phyloP scores from a whole-genome alignment of 1,284 basidiomycete species.

The Heterobasidion irregulare region DNA sequence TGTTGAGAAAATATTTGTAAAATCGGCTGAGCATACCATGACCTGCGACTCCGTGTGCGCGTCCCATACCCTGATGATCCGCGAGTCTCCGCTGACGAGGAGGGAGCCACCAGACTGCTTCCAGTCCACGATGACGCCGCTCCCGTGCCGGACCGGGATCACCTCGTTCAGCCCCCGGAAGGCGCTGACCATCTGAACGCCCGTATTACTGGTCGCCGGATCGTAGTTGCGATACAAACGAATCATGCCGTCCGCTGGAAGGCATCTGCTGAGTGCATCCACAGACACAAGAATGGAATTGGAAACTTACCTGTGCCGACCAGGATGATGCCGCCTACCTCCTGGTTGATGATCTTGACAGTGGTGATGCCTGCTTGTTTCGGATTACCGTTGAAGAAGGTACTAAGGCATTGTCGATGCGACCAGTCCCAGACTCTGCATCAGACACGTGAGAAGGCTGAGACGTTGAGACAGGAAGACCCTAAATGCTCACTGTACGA shows the following conservation, averaged over 20 bases:
- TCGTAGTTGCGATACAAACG: slow-evolving; percentile 91
- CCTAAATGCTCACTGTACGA: slow-evolving; percentile 62
- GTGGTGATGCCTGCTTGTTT: slow-evolving; percentile 80
- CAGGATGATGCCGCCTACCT: slow-evolving; percentile 86
- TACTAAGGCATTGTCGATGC: slow-evolving; percentile 64
- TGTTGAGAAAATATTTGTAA: neutral
- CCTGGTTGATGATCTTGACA: slow-evolving; percentile 93
- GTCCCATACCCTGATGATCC: slow-evolving; percentile 91
- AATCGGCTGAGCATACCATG: slow-evolving; percentile 41
- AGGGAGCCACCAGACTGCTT: slow-evolving; percentile 84
- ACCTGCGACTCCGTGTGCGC: slow-evolving; percentile 85
- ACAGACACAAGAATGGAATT: neutral
- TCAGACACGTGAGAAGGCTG: neutral
- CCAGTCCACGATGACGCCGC: slow-evolving; percentile 90
- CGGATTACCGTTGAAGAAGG: slow-evolving; percentile 88
- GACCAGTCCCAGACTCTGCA: slow-evolving; percentile 93
- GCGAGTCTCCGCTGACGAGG: slow-evolving; percentile 87
- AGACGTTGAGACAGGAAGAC: neutral
- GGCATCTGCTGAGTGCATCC: neutral
- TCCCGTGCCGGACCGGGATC: slow-evolving; percentile 63
- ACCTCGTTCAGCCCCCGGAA: slow-evolving; percentile 88
- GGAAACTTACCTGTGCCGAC: slow-evolving; percentile 66
- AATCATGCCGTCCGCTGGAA: slow-evolving; percentile 83
- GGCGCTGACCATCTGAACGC: slow-evolving; percentile 83
- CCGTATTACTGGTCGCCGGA: slow-evolving; percentile 50